Evolutionary conservation across 768 basidiomycete species (phyloP).

Genomic region (Hypsizygus marmoreus): DNA sequence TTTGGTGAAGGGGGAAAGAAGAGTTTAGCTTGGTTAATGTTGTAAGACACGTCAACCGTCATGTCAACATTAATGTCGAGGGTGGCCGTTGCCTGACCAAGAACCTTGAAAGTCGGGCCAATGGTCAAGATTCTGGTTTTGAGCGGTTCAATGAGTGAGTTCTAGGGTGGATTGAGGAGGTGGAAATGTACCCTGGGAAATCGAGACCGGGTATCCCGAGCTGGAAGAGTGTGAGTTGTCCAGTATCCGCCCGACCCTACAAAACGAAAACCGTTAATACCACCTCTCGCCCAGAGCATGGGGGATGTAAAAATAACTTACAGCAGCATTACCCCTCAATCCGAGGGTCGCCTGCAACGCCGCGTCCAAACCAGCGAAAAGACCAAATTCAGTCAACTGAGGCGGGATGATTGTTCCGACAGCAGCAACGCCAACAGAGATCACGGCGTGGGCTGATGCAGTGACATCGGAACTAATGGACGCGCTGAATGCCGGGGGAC

Average conservation of each 20-base stretch:
- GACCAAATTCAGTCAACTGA: conserved; percentile 31
- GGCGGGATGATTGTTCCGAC: conserved; percentile 23
- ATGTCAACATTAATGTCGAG: conserved; percentile 39
- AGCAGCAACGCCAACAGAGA: conserved; percentile 25
- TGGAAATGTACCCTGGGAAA: conserved; percentile 43
- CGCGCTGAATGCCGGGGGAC: conserved; percentile 9
- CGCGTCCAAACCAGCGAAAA: conserved; percentile 37
- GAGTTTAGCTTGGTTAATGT: conserved; percentile 38
- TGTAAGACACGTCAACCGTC: conserved; percentile 42
- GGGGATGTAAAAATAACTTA: too few species aligned
- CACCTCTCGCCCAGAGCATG: too few species aligned
- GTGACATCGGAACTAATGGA: conserved; percentile 14
- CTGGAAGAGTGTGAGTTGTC: conserved; percentile 39
- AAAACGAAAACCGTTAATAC: not conserved
- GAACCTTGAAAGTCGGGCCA: conserved; percentile 47
- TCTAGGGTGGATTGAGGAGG: not conserved
- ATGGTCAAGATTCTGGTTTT: conserved; percentile 40
- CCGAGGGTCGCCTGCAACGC: conserved; percentile 38
- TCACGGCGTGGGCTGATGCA: conserved; percentile 25
- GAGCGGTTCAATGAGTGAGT: not conserved
- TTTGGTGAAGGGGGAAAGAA: conserved; percentile 41
- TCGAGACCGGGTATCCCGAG: conserved; percentile 50
- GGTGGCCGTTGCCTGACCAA: conserved; percentile 32
- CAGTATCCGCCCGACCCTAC: conserved; percentile 41
- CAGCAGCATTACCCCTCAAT: conserved; percentile 37